Conservation (phyloP, 768 basidiomycete genomes). For the Phallus indusiatus region DNA sequence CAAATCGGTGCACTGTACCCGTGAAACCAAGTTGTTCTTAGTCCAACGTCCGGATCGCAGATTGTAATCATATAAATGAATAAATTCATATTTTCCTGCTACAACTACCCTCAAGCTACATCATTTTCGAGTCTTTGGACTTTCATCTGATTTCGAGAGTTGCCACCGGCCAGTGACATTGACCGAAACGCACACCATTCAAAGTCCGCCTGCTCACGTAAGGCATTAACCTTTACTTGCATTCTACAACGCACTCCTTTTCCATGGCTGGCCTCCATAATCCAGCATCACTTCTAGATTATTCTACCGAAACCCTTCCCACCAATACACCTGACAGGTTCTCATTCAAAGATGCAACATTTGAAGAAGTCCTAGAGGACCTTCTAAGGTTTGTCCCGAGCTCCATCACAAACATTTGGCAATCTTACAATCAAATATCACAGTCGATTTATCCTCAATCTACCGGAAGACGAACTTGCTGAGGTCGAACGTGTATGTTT, state of each 20-base stretch:
- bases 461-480: conserved; percentile 86
- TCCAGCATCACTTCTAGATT: background rate
- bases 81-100: no score
- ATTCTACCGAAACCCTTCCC: conserved; percentile 10
- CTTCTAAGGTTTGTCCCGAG: conserved; percentile 61
- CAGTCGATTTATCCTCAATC: conserved; percentile 93
- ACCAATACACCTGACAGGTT: conserved; percentile 31
- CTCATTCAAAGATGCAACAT: conserved; percentile 61
- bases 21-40: no score
- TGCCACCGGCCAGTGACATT: no score
- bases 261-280: conserved; percentile 2
- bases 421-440: conserved; percentile 10
- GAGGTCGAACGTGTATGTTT: conserved; percentile 93
- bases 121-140: no score
- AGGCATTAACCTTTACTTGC: background rate
- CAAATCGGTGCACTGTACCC: no score
- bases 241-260: background rate
- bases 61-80: no score
- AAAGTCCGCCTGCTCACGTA: background rate
- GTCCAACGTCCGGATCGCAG: no score
- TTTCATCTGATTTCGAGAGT: no score
- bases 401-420: conserved; percentile 4
- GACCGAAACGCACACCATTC: background rate
- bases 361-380: conserved; percentile 85
- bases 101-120: no score